Conservation (phyloP, 2,329 filamentous ascomycete genomes). For the Aspergillus awamori region DNA sequence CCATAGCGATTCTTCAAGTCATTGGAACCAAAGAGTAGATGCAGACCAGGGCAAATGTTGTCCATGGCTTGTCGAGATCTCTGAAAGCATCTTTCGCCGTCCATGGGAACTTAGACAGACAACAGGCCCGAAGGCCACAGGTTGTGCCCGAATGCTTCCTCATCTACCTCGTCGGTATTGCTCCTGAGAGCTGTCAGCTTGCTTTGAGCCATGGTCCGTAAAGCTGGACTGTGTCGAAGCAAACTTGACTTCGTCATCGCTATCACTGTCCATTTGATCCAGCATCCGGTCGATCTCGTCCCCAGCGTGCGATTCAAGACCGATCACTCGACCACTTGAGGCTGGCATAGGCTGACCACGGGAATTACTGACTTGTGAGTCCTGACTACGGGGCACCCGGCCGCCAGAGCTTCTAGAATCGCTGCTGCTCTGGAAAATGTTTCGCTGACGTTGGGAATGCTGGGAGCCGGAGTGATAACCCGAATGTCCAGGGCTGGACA, state of each 20-base stretch:
- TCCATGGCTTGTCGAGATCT: too few species aligned
- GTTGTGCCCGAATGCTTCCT: too few species aligned
- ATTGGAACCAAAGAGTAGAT: too few species aligned
- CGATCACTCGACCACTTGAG: slow-evolving; percentile 17
- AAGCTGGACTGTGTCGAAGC: slow-evolving; percentile 2
- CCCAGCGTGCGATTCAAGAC: slow-evolving; percentile 38
- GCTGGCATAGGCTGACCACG: slow-evolving; percentile 1
- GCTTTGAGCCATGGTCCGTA: background rate
- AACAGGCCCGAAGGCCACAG: too few species aligned
- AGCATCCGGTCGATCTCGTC: slow-evolving; percentile 47
- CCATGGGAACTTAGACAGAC: too few species aligned
- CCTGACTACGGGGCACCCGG: slow-evolving; percentile 16
- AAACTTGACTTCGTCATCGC: slow-evolving; percentile 34
- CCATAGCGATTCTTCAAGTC: too few species aligned
- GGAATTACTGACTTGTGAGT: slow-evolving; percentile 23
- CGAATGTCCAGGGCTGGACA: slow-evolving; percentile 54
- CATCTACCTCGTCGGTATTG: background rate
- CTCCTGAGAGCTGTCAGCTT: background rate
- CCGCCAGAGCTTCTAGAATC: slow-evolving; percentile 24
- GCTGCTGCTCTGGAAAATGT: slow-evolving; percentile 28
- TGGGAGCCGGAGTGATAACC: slow-evolving; percentile 46
- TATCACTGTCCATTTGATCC: slow-evolving; percentile 46
- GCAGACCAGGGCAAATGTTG: too few species aligned
- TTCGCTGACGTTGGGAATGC: slow-evolving; percentile 30
- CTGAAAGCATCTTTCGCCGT: too few species aligned